Evolutionary conservation across 2,329 filamentous ascomycete genomes (phyloP).

Genomic region (Zymoseptoria brevis): DNA sequence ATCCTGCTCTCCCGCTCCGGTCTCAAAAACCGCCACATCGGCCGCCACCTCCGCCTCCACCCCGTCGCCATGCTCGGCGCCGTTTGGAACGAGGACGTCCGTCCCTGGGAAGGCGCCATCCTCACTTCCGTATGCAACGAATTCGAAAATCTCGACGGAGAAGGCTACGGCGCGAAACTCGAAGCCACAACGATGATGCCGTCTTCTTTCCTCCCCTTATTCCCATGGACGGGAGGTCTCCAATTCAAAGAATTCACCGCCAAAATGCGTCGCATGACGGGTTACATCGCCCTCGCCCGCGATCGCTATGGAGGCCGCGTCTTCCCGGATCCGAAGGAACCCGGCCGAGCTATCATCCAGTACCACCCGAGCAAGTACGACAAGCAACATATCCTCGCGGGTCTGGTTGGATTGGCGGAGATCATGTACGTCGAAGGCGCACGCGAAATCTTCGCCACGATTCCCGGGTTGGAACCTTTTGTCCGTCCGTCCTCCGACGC

Average conservation of each 20-base stretch:
- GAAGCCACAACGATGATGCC: constrained; percentile 72
- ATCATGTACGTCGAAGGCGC: constrained; percentile 73
- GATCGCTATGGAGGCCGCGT: constrained; percentile 71
- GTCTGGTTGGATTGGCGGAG: constrained; percentile 62
- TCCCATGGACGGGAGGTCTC: constrained; percentile 60
- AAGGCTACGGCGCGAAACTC: constrained; percentile 75
- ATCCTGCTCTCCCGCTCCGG: constrained; percentile 70
- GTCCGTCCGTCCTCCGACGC: constrained; percentile 31
- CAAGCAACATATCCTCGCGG: constrained; percentile 61
- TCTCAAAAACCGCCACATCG: constrained; percentile 72
- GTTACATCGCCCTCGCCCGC: constrained; percentile 65
- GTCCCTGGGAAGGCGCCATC: constrained; percentile 60
- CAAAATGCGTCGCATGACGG: constrained; percentile 60
- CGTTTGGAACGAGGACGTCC: constrained; percentile 61
- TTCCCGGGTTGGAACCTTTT: constrained; percentile 59
- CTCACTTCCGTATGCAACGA: constrained; percentile 70
- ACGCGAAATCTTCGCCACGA: constrained; percentile 62
- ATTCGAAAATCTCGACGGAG: constrained; percentile 71
- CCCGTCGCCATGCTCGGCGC: constrained; percentile 53
- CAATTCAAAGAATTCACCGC: constrained; percentile 65
- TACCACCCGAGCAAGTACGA: constrained; percentile 69
- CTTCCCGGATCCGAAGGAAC: constrained; percentile 56
- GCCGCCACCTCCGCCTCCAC: constrained; percentile 73
- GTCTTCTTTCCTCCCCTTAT: constrained; percentile 51
- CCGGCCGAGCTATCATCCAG: constrained; percentile 55